Evolutionary conservation across 1,284 basidiomycete genomes (phyloP).

Genomic region (Tausonia pullulans): DNA sequence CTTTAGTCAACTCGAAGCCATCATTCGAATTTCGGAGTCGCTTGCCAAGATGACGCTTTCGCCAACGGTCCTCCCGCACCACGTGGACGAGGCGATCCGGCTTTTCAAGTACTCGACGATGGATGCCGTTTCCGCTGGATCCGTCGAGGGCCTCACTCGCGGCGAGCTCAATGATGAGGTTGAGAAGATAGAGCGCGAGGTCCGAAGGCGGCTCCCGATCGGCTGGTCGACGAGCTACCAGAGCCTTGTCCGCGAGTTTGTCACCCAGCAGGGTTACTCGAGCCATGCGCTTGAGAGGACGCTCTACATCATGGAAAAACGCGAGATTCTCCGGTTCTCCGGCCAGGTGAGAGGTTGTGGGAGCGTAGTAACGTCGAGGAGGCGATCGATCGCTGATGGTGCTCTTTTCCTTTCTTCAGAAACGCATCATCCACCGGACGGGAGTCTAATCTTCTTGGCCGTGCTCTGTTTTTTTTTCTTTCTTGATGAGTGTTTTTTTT

Average conservation of each 20-base stretch:
- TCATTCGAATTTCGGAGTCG: constrained; percentile 95
- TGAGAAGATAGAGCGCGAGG: constrained; percentile 79
- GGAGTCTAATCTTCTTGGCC: no score
- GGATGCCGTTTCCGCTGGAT: constrained; percentile 89
- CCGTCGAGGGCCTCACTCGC: constrained; percentile 80
- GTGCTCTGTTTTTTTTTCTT: no score
- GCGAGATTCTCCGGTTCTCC: constrained; percentile 85
- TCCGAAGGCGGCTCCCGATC: constrained; percentile 76
- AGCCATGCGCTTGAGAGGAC: constrained; percentile 87
- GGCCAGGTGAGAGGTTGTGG: constrained; percentile 43
- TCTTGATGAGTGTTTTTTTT: no score
- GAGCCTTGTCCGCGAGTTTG: constrained; percentile 88
- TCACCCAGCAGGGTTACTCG: constrained; percentile 79
- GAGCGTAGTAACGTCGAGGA: no score
- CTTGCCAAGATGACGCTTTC: constrained; percentile 89
- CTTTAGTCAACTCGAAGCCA: constrained; percentile 88
- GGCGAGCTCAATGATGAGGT: constrained; percentile 93
- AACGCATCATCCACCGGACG: no score
- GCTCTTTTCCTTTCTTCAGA: no score
- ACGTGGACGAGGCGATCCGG: constrained; percentile 96
- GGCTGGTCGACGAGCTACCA: constrained; percentile 97
- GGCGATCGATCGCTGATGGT: no score
- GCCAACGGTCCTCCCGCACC: constrained; percentile 75
- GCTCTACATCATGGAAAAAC: constrained; percentile 85
- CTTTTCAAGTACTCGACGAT: constrained; percentile 98